Conservation (phyloP, 495 filamentous ascomycete species). For the Xylaria palmicola region DNA sequence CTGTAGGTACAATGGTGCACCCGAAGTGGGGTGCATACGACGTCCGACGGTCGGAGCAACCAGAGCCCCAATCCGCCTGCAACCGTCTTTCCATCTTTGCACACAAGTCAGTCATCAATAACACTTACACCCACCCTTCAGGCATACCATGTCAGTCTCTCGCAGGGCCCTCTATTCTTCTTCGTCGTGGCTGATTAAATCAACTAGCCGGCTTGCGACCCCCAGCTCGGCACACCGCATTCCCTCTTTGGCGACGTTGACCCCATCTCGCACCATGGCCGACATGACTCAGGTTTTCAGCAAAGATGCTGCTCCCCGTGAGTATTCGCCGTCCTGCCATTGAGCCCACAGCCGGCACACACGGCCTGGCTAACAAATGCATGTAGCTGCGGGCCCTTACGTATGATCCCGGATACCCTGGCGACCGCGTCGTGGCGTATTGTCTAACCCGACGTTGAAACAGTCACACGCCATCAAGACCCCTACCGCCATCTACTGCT, state of each 20-base stretch:
- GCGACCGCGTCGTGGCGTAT: background rate
- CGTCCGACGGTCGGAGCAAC: too few relatives aligned
- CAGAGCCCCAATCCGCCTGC: too few relatives aligned
- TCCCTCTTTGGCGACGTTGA: conserved; percentile 13
- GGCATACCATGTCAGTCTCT: conserved; percentile 6
- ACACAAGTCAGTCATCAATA: too few relatives aligned
- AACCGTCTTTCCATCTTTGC: too few relatives aligned
- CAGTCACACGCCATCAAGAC: conserved; percentile 90
- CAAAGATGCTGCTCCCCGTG: conserved; percentile 53
- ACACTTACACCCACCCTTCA: background rate
- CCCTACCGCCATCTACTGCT: conserved; percentile 81
- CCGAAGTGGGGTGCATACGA: too few relatives aligned
- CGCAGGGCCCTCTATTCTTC: conserved; percentile 6
- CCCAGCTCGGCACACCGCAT: background rate
- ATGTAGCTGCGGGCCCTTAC: conserved; percentile 55
- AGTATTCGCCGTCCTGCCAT: conserved; percentile 25
- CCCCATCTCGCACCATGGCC: conserved; percentile 40
- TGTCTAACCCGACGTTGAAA: conserved; percentile 2
- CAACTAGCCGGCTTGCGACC: background rate
- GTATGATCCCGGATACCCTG: conserved; percentile 33
- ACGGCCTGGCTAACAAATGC: conserved; percentile 17
- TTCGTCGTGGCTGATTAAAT: conserved; percentile 2
- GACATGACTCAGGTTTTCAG: conserved; percentile 49
- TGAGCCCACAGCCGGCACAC: background rate
- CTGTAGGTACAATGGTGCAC: too few relatives aligned